A percentile compares a stretch with the other conserved stretches of the same genome.
These are phyloP conservation scores for Backusella liffmaniae DNA, from an alignment of 192 early-diverging fungal species.

Conservation along the genomic window DNA sequence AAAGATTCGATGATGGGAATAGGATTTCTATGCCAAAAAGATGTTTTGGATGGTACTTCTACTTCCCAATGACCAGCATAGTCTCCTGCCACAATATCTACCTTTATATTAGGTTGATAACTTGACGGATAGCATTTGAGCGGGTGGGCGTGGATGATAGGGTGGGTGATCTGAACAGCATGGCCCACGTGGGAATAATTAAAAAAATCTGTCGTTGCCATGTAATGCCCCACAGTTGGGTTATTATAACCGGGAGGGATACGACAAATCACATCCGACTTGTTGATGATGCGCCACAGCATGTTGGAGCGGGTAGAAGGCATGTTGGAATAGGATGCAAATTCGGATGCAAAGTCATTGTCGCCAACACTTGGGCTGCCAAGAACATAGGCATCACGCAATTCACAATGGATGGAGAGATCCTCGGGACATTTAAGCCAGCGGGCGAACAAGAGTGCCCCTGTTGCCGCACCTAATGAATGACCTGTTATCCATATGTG, in stretches of 20 bases:
- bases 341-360: constrained; percentile 42
- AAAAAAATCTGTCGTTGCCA: constrained; percentile 24
- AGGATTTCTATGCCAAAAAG: constrained; percentile 19
- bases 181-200: constrained; percentile 38
- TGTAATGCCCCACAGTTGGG: constrained; percentile 18
- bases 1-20: constrained; percentile 24
- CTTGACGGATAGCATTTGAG: constrained; percentile 17
- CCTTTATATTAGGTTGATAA: constrained; percentile 22
- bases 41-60: background rate
- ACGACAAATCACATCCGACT: constrained; percentile 42
- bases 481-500: constrained; percentile 56
- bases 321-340: constrained; percentile 30
- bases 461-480: constrained; percentile 50
- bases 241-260: constrained; percentile 41
- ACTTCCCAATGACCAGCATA: background rate
- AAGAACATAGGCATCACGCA: constrained; percentile 44
- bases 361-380: constrained; percentile 47
- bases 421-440: constrained; percentile 38
- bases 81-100: constrained; percentile 11
- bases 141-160: background rate
- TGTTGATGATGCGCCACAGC: constrained; percentile 45
- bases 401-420: constrained; percentile 7
- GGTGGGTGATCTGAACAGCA: constrained; percentile 19
- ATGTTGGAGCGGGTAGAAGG: constrained; percentile 22
- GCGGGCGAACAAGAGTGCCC: constrained; percentile 41